These are phyloP conservation scores for Barnettozyma salicaria DNA, from an alignment of 805 yeast genomes.

Conservation along the genomic window DNA sequence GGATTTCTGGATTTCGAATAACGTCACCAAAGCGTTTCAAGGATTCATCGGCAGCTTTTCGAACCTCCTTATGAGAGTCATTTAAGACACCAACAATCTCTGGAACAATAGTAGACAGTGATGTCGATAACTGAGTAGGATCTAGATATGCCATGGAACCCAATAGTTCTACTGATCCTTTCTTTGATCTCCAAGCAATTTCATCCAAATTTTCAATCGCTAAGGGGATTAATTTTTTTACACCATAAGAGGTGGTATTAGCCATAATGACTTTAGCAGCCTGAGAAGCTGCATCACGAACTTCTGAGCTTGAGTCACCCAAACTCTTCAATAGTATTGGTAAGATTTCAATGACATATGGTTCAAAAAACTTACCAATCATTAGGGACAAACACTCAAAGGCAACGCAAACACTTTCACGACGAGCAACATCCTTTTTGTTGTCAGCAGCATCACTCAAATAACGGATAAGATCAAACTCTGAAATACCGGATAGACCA, in stretches of 20 bases:
- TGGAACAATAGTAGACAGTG: slow-evolving; percentile 87
- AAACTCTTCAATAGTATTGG: slow-evolving; percentile 75
- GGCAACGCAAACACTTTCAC: slow-evolving; percentile 86
- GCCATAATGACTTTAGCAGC: slow-evolving; percentile 89
- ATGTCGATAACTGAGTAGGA: slow-evolving; percentile 87
- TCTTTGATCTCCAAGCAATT: slow-evolving; percentile 91
- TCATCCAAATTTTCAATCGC: slow-evolving; percentile 83
- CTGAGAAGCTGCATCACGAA: slow-evolving; percentile 79
- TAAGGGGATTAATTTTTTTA: slow-evolving; percentile 83
- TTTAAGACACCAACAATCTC: slow-evolving; percentile 92
- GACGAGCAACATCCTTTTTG: slow-evolving; percentile 59
- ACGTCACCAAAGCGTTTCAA: slow-evolving; percentile 93
- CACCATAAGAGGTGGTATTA: slow-evolving; percentile 87
- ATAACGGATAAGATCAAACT: slow-evolving; percentile 69
- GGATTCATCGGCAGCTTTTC: slow-evolving; percentile 89
- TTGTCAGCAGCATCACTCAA: slow-evolving; percentile 84
- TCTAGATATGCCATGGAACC: slow-evolving; percentile 98
- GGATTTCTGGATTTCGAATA: slow-evolving; percentile 95
- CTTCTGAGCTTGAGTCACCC: slow-evolving; percentile 83
- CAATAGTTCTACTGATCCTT: slow-evolving; percentile 90
- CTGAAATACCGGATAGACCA: slow-evolving; percentile 73
- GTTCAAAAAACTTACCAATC: slow-evolving; percentile 79
- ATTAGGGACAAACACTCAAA: slow-evolving; percentile 79
- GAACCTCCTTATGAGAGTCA: slow-evolving; percentile 94
- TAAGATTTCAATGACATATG: slow-evolving; percentile 83